phyloP scores from a whole-genome alignment of 208 protist genomes.

The Leptomonas seymouri region DNA sequence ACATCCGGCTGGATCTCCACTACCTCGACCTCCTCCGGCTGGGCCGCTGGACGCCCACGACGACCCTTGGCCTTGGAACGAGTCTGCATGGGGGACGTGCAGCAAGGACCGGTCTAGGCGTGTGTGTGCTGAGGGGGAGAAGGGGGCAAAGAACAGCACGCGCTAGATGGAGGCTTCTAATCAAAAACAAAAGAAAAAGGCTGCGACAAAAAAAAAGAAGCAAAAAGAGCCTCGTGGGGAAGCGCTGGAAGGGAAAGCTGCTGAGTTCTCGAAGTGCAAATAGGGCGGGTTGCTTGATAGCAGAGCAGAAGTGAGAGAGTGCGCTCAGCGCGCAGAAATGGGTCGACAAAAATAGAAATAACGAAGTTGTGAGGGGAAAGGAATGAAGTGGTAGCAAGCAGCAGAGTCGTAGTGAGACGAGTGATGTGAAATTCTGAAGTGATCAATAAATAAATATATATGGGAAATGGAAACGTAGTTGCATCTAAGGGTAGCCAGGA shows the following conservation, averaged over 20 bases:
- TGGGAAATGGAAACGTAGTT: too few relatives aligned
- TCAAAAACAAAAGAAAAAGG: background rate
- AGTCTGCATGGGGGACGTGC: slow-evolving; percentile 55
- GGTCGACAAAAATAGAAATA: background rate
- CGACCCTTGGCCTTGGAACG: slow-evolving; percentile 52
- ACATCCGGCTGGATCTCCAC: slow-evolving; percentile 33
- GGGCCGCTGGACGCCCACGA: slow-evolving; percentile 40
- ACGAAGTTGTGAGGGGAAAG: background rate
- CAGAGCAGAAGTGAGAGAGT: background rate
- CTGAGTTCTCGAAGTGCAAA: background rate
- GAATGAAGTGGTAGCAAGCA: background rate
- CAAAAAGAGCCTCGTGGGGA: background rate
- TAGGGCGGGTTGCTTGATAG: background rate
- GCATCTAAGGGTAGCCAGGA: too few relatives aligned
- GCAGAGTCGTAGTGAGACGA: background rate
- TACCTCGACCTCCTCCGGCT: slow-evolving; percentile 48
- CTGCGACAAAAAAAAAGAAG: too few relatives aligned
- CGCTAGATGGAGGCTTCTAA: background rate
- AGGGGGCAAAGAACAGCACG: background rate
- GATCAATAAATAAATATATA: background rate
- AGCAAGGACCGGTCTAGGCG: background rate
- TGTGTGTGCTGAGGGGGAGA: background rate
- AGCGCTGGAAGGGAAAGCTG: background rate
- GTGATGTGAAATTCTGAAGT: background rate
- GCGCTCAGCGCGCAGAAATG: background rate